phyloP scores from a whole-genome alignment of 192 early-diverging fungal species.

The Podochytrium sp. region DNA sequence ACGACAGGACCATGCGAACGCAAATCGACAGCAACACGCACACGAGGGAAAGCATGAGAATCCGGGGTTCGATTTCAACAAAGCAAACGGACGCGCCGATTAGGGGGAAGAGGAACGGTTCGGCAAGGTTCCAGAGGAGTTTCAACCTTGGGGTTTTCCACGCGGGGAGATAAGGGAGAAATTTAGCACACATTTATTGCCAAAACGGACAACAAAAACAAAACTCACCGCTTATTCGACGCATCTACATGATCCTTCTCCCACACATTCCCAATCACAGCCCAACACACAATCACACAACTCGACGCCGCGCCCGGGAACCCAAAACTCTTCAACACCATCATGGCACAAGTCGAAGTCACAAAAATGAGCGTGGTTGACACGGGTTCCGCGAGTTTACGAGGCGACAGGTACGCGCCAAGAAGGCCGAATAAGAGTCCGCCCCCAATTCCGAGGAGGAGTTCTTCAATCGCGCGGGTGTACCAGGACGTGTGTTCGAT shows the following conservation, averaged over 20 bases:
- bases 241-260: conserved; percentile 26
- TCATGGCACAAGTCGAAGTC: conserved; percentile 26
- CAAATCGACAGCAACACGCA: conserved; percentile 31
- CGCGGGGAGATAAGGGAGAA: background rate
- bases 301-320: conserved; percentile 39
- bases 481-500: conserved; percentile 33
- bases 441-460: conserved; percentile 34
- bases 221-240: conserved; percentile 30
- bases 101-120: conserved; percentile 47
- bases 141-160: conserved; percentile 15
- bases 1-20: conserved; percentile 35
- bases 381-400: conserved; percentile 17
- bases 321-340: conserved; percentile 37
- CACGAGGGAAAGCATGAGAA: conserved; percentile 23
- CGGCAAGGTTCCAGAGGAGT: conserved; percentile 39
- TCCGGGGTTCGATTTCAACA: conserved; percentile 23
- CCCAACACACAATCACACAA: conserved; percentile 36
- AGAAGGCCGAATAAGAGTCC: conserved; percentile 33
- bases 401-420: conserved; percentile 8
- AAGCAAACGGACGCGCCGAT: conserved; percentile 45
- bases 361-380: conserved; percentile 24
- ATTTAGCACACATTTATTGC: background rate
- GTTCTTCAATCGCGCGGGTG: conserved; percentile 35
- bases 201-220: background rate
- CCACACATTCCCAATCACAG: conserved; percentile 35